phyloP scores from a whole-genome alignment of 768 basidiomycete genomes.

The Tricholoma sp. region DNA sequence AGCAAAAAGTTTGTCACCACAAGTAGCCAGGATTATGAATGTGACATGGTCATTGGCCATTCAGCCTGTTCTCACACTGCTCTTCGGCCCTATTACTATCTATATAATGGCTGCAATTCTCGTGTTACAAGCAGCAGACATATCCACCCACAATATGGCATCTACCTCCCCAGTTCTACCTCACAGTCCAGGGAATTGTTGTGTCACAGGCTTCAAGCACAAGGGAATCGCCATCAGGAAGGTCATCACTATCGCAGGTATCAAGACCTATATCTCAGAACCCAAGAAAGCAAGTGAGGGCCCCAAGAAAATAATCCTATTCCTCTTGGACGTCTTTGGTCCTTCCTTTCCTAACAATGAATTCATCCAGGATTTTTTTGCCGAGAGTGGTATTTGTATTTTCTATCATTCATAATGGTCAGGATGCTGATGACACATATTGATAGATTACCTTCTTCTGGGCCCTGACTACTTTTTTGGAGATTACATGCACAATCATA shows the following conservation, averaged over 20 bases:
- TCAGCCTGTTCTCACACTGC: too few relatives aligned
- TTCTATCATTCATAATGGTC: too few relatives aligned
- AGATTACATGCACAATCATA: constrained; percentile 40
- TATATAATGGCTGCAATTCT: too few relatives aligned
- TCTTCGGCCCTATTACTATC: too few relatives aligned
- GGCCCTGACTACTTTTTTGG: constrained; percentile 65
- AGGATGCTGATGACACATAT: too few relatives aligned
- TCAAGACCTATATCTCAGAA: constrained; percentile 52
- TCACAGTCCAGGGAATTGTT: constrained; percentile 44
- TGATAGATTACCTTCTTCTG: constrained; percentile 28
- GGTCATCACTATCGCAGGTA: constrained; percentile 32
- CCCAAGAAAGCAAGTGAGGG: constrained; percentile 21
- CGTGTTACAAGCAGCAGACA: too few relatives aligned
- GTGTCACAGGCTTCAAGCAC: constrained; percentile 49
- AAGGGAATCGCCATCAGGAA: constrained; percentile 42
- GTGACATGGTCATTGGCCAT: too few relatives aligned
- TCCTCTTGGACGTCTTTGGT: constrained; percentile 55
- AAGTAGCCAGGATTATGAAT: too few relatives aligned
- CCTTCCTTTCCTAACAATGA: constrained; percentile 51
- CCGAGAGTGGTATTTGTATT: constrained; percentile 42
- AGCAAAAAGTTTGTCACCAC: too few relatives aligned
- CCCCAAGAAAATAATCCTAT: constrained; percentile 46
- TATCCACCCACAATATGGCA: neutral
- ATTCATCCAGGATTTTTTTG: constrained; percentile 51
- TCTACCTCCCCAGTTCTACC: constrained; percentile 15